A percentile compares a stretch with the other conserved stretches of the same genome.
Evolutionary conservation across 116 monocot species (phyloP).

Genomic region (Iris pallida): DNA sequence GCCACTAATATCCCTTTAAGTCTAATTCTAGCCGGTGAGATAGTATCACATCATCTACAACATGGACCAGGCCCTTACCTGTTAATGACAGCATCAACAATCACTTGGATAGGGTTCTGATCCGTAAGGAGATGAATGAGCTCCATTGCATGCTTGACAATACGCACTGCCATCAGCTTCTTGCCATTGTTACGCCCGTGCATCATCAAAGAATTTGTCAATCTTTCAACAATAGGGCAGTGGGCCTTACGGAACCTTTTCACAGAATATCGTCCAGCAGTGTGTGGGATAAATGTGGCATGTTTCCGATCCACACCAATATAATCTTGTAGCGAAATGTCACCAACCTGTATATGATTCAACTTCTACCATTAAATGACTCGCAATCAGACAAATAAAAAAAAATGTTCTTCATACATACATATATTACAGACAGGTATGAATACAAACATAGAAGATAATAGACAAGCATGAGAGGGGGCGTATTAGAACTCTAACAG

Average conservation of each 20-base stretch:
- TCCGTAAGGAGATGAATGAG: conserved; percentile 80
- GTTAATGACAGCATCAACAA: conserved; percentile 82
- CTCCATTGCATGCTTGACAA: conserved; percentile 82
- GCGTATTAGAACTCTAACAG: no score
- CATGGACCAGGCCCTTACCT: conserved; percentile 24
- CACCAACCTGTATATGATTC: conserved; percentile 42
- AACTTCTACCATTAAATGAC: no score
- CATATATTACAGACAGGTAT: no score
- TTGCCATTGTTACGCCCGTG: conserved; percentile 90
- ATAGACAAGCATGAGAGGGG: no score
- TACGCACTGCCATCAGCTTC: conserved; percentile 76
- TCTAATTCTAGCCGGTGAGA: no score
- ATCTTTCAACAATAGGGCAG: conserved; percentile 73
- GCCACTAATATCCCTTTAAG: no score
- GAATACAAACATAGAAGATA: no score
- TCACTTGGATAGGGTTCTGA: conserved; percentile 73
- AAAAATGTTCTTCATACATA: no score
- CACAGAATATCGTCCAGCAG: conserved; percentile 67
- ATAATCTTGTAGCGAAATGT: conserved; percentile 71
- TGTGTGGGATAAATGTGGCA: conserved; percentile 75
- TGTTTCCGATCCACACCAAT: conserved; percentile 62
- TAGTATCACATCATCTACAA: no score
- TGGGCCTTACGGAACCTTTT: conserved; percentile 83
- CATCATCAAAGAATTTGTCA: conserved; percentile 93
- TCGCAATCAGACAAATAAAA: no score